phyloP scores from a whole-genome alignment of 1,284 basidiomycete species.

The Fomitiporia mediterranea region DNA sequence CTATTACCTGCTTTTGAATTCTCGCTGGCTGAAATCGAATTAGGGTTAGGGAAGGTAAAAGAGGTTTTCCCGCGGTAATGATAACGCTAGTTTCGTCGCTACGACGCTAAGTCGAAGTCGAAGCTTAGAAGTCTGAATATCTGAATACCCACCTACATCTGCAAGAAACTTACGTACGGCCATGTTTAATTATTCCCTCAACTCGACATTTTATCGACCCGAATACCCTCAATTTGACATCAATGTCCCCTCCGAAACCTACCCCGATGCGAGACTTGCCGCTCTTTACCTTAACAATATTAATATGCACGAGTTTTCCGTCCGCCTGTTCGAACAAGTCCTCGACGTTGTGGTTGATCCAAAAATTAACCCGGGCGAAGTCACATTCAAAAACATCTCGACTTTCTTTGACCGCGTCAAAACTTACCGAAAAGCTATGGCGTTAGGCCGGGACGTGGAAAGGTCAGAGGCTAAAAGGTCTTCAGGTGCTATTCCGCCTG shows the following conservation, averaged over 20 bases:
- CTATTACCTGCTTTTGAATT: no score
- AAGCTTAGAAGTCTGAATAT: no score
- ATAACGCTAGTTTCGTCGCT: no score
- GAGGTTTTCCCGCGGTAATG: no score
- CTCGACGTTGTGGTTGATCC: not conserved
- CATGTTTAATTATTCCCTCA: no score
- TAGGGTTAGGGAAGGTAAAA: no score
- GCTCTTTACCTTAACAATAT: not conserved
- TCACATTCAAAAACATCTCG: not conserved
- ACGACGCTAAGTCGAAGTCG: no score
- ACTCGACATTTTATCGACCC: not conserved
- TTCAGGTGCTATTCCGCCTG: not conserved
- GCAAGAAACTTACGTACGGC: no score
- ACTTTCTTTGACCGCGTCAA: not conserved
- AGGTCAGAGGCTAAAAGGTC: not conserved
- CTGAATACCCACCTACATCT: no score
- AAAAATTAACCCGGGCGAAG: not conserved
- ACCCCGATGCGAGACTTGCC: not conserved
- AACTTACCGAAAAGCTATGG: not conserved
- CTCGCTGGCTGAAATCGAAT: no score
- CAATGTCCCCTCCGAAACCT: not conserved
- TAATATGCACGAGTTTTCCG: not conserved
- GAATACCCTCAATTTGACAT: not conserved
- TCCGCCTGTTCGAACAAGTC: not conserved
- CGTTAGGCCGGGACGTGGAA: not conserved